Evolutionary conservation across 2,329 filamentous ascomycete genomes (phyloP), one percentile per base, ranked within the genome.

Genomic region (Pseudogymnoascus sp.): DNA sequence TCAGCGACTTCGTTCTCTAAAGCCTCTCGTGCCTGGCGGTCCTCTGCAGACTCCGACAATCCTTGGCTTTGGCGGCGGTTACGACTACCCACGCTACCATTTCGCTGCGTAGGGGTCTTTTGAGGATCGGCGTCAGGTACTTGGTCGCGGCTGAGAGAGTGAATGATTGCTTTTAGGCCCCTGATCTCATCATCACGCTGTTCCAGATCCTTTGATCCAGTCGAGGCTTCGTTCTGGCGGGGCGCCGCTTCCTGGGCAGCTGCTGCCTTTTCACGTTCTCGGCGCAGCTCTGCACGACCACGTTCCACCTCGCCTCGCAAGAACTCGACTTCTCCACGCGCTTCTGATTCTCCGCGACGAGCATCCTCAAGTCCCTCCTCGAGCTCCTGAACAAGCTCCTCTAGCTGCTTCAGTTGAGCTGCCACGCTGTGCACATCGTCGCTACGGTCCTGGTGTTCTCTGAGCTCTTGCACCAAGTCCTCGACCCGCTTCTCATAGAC

Each of bases 151-250:
- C 91, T 96, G 37, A 99, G 80, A 15, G 91, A 96, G 75, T 97
- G 93, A 63, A 99, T 97, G 71, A 99, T 97, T 43, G 94, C 93
- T 75, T 97, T 99, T 66, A 99, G 82, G 53, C 94, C 94, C 64
- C 93, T 84, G 70, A 99, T 97, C 77, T 99, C 94, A 68, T 99
- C 94, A 69, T 99, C 93, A 72, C 95, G 94, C 71, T 96, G 89
- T 71, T 95, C 91, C 30, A 97, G 75, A 65, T 96, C 91, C 73
- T 90, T 90, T 43, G 83, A 81, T 53, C 78, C 73, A 22, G 79
- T 76, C 8, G 77, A 73, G 1, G 79, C 77, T 9, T 80, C 78
- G 41, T 69, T 69, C 2, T 58, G 33, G n/a, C 47, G 47, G 4
- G 67, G 64, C 15, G 75, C 77, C 28, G 81, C 81, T 67, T 82